A percentile compares a stretch with the other conserved stretches of the same genome.
Evolutionary conservation across 1,284 basidiomycete species (phyloP).

Genomic region (Malassezia caprae): DNA sequence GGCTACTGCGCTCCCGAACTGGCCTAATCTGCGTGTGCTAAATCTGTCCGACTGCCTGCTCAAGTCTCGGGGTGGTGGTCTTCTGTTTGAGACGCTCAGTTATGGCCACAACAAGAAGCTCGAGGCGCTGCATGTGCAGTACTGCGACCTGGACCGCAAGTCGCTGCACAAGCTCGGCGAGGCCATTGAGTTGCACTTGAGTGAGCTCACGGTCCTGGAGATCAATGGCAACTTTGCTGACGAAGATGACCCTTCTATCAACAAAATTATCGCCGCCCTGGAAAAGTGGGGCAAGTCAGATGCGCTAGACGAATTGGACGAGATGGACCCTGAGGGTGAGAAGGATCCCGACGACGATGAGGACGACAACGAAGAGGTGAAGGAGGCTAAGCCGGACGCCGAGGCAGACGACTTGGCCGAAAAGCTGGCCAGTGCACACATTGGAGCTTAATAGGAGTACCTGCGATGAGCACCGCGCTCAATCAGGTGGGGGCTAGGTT

Average conservation of each 20-base stretch:
- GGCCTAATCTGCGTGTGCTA: constrained; percentile 64
- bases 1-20: constrained; percentile 59
- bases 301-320: constrained; percentile 39
- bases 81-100: constrained; percentile 32
- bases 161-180: constrained; percentile 29
- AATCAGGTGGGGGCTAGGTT: not conserved
- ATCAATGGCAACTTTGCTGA: constrained; percentile 48
- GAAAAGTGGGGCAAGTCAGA: constrained; percentile 32
- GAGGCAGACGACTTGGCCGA: constrained; percentile 30
- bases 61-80: constrained; percentile 53
- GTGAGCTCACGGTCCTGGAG: constrained; percentile 30
- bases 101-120: constrained; percentile 31
- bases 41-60: constrained; percentile 89
- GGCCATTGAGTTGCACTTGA: constrained; percentile 29
- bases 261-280: constrained; percentile 33
- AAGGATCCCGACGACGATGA: constrained; percentile 35
- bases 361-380: constrained; percentile 25
- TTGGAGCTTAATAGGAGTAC: constrained; percentile 5
- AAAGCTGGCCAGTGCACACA: constrained; percentile 21
- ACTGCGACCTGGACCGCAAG: constrained; percentile 40
- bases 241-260: constrained; percentile 43
- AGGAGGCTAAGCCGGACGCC: constrained; percentile 16
- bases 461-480: not conserved
- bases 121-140: constrained; percentile 37
- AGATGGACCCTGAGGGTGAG: constrained; percentile 46